Conservation (phyloP, 140 eudicot genomes). For the Ambrosia hybrid region DNA sequence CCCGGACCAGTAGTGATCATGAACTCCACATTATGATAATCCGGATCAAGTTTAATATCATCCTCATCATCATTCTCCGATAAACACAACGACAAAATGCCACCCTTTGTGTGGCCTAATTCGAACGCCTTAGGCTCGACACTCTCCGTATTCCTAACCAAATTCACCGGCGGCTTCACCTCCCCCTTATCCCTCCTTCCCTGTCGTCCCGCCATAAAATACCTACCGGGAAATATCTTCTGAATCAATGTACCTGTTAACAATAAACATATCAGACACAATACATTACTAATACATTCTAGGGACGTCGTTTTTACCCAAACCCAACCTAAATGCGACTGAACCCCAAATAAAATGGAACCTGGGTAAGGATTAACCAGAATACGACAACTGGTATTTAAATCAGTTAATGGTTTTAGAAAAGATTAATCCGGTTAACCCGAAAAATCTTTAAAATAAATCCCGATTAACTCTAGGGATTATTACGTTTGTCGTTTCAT, state of each 20-base stretch:
- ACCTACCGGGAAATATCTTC: constrained; percentile 81
- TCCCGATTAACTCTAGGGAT: no score
- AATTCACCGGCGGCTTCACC: constrained; percentile 61
- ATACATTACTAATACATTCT: no score
- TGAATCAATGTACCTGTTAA: constrained; percentile 61
- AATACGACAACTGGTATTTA: background rate
- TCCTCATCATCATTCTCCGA: constrained; percentile 96
- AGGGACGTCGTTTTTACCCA: background rate
- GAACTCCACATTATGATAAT: constrained; percentile 92
- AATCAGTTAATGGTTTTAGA: background rate
- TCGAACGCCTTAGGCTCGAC: constrained; percentile 62
- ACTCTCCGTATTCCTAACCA: constrained; percentile 63
- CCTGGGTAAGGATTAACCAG: background rate
- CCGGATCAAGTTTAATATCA: constrained; percentile 61
- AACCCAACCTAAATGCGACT: background rate
- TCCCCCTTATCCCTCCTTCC: constrained; percentile 87
- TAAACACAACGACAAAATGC: constrained; percentile 74
- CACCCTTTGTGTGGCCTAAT: constrained; percentile 64
- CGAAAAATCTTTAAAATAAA: background rate
- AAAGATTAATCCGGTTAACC: background rate
- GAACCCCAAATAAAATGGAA: background rate
- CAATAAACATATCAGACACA: no score
- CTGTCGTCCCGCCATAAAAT: constrained; percentile 72
- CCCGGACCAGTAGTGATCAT: constrained; percentile 97
- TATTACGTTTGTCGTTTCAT: no score